These are phyloP conservation scores for Microcos paniculata DNA, from an alignment of 345 rosid genomes.

Conservation along the genomic window DNA sequence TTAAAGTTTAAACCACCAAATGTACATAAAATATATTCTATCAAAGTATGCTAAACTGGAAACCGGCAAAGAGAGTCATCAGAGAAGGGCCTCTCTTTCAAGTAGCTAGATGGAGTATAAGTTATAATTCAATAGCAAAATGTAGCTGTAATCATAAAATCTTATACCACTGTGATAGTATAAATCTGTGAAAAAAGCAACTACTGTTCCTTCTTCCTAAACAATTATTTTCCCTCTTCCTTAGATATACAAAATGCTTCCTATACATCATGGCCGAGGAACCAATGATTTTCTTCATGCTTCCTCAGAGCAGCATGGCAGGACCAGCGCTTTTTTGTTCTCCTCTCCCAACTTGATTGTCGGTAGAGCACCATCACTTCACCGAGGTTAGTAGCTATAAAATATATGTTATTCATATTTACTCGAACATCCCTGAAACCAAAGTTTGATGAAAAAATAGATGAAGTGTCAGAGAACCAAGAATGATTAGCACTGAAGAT, in stretches of 20 bases:
- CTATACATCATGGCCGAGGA: neutral
- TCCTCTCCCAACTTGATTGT: neutral
- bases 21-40: no score
- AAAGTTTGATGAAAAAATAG: neutral
- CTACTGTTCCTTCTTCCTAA: neutral
- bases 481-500: neutral
- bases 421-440: neutral
- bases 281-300: neutral
- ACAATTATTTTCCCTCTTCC: no score
- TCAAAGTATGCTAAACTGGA: no score
- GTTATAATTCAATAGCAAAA: no score
- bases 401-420: neutral
- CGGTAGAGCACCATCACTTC: neutral
- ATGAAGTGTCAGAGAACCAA: neutral
- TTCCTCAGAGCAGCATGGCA: no score
- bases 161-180: neutral
- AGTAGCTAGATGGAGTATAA: no score
- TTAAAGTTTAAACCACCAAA: no score
- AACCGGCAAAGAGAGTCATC: neutral
- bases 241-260: neutral
- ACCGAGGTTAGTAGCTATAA: neutral
- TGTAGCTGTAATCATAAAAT: neutral
- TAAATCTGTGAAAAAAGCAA: neutral
- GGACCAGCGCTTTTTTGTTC: no score
- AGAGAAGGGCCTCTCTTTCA: neutral